Evolutionary conservation across 352 stramenopile genomes (phyloP), one percentile per base, ranked within the genome.

Genomic region (Globisporangium emineosum): DNA sequence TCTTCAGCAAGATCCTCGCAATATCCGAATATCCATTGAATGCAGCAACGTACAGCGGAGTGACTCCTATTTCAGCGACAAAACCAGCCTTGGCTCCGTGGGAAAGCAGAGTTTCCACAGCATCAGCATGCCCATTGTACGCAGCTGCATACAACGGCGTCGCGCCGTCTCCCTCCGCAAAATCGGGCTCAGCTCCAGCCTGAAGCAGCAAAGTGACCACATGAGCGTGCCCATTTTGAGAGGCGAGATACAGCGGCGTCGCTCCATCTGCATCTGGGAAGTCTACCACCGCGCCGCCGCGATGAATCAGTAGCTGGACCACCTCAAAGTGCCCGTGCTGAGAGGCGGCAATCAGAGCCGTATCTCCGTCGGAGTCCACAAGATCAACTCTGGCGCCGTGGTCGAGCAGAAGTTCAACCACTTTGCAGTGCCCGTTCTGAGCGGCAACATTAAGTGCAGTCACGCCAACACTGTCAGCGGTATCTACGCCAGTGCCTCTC

Each of bases 101-200:
- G 15, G 56, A 29, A 15, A 62, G 42, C 19, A 62, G 32, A 5
- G 1, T 15, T 37, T 62, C 40, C 17, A 62, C 56, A 0, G 43
- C 56, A 5, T 51, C 40, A 6, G 25, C 50, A 19, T 62, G 56
- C 2, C 56, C 56, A 30, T 62, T 62, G 37, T 62, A 62, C 40
- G 56, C 56, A 23, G 56, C 56, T 15, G 56, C 56, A 62, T 62
- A 62, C 56, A 62, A 32, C 6, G 56, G 56, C n/a, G 56, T 62
- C 35, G 56, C 15, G 1, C 56, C 56, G 9, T 62, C 56, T 53
- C 40, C 56, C 21, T 62, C 56, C 21, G 56, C 56, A 17, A 62
- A 62, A 25, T 62, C 56, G 5, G 45, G 37, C 27, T 62, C 56
- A 35, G 56, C 56, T 21, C 27, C 56, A 13, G 51, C 19, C 45